Percentiles rank a stretch among this genome's conserved stretches.
Conservation (phyloP, 257 asterid genomes). For the Knoxia roxburghii region DNA sequence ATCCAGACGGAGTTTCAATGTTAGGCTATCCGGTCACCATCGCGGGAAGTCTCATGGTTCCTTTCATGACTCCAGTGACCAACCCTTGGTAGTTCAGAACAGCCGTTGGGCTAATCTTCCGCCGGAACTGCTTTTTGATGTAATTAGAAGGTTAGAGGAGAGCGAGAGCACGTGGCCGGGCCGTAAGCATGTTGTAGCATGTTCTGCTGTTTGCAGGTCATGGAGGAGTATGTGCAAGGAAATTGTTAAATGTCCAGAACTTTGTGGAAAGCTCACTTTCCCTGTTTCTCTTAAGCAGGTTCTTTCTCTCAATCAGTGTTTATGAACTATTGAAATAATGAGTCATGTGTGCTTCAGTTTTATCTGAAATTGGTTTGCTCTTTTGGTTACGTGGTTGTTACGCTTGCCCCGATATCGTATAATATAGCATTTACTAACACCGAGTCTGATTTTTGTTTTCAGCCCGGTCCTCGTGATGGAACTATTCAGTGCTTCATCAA, state of each 20-base stretch:
- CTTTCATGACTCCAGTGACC: slow-evolving; percentile 55
- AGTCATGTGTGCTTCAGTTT: background rate
- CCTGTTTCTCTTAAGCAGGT: slow-evolving; percentile 93
- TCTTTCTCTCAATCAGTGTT: background rate
- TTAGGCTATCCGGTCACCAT: slow-evolving; percentile 60
- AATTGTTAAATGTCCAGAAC: slow-evolving; percentile 68
- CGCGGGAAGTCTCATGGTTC: slow-evolving; percentile 74
- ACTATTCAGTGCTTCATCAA: slow-evolving; percentile 88
- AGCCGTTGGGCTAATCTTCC: slow-evolving; percentile 94
- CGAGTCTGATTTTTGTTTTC: slow-evolving; percentile 20
- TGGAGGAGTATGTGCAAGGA: slow-evolving; percentile 89
- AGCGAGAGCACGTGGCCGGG: slow-evolving; percentile 92
- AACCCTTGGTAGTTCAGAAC: slow-evolving; percentile 54
- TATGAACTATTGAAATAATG: background rate
- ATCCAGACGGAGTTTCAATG: slow-evolving; percentile 74
- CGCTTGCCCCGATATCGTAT: background rate
- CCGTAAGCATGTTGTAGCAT: slow-evolving; percentile 80
- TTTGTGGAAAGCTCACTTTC: slow-evolving; percentile 82
- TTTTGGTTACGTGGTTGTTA: background rate
- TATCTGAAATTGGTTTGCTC: background rate
- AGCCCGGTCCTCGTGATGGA: slow-evolving; percentile 96
- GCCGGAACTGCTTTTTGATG: slow-evolving; percentile 80
- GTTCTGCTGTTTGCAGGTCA: slow-evolving; percentile 86
- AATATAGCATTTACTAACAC: background rate
- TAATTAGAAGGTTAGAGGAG: slow-evolving; percentile 83